Percentiles rank a stretch among this genome's conserved stretches.
phyloP scores from a whole-genome alignment of 129 eudicot species.

The Artemisia argyi region DNA sequence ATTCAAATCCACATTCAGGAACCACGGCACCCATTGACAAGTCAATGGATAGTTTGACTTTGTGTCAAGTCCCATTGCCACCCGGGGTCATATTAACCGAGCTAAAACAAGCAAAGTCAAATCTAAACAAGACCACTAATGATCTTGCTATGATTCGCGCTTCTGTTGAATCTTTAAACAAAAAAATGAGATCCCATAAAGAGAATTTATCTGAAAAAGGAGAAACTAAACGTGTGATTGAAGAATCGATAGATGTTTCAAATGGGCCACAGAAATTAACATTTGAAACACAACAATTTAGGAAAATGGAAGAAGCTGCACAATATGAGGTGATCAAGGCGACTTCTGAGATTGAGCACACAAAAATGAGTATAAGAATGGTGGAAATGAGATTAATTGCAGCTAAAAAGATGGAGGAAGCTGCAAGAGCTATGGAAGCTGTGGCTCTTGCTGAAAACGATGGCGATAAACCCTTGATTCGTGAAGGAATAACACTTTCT shows the following conservation, averaged over 20 bases:
- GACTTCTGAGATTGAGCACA: constrained; percentile 69
- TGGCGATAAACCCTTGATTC: constrained; percentile 17
- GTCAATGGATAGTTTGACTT: constrained; percentile 28
- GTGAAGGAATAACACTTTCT: constrained; percentile 62
- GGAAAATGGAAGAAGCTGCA: constrained; percentile 75
- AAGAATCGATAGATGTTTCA: constrained; percentile 31
- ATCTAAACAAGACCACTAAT: constrained; percentile 51
- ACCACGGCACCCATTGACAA: constrained; percentile 27
- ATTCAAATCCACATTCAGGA: constrained; percentile 25
- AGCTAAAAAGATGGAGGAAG: constrained; percentile 89
- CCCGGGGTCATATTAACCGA: constrained; percentile 56
- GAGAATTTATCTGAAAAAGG: constrained; percentile 19
- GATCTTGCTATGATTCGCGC: constrained; percentile 64
- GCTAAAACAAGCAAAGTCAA: constrained; percentile 60
- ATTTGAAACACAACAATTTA: constrained; percentile 73
- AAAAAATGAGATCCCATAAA: constrained; percentile 50
- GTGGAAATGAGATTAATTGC: constrained; percentile 85
- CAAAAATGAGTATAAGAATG: constrained; percentile 74
- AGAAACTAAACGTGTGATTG: constrained; percentile 31
- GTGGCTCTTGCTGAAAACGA: constrained; percentile 59
- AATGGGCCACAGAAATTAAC: constrained; percentile 36
- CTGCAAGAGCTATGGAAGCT: constrained; percentile 87
- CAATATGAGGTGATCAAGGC: constrained; percentile 80
- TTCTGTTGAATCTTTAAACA: constrained; percentile 64
- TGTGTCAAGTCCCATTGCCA: constrained; percentile 43